Evolutionary conservation across 306 rosid species (phyloP), one percentile per base, ranked within the genome.

Genomic region (Lablab purpureus): DNA sequence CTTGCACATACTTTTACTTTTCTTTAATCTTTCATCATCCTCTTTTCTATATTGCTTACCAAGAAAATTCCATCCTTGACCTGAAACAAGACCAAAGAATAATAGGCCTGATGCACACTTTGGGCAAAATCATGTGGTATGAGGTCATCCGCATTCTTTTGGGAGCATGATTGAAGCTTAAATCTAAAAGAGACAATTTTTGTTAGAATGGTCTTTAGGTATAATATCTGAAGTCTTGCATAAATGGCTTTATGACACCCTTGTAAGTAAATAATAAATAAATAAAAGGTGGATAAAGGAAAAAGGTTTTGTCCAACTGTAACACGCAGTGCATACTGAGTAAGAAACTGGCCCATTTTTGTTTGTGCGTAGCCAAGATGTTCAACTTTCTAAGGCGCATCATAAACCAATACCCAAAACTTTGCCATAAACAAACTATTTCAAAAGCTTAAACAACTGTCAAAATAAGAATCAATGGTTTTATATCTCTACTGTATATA

Each of bases 81-180:
- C 13, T 62, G 13, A 62, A 30, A 62, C 67, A 62, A 12, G 67
- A 28, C 43, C 6, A 19, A 62, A 15, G 22, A 40, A 64, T 36
- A n/a, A n/a, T 36, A 34, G 45, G 13, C 43, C n/a, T 34, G 14
- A 3, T 34, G 9, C 69, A 32, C 25, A 10, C 37, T 34, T 34
- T 64, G 47, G 25, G 47, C 46, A 64, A 64, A 36, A 64, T 64
- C 47, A 36, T 34, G 47, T n/a, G 18, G 25, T 18, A 34, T 64
- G 70, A 64, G 70, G 70, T 64, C 70, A 64, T 64, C 23, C 47
- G 34, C 70, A n/a, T 64, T 27, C 67, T 59, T 59, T 59, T 28
- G 7, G 67, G 21, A 59, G 40, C 67, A 28, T 59, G 11, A 59
- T 59, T 59, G 28, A 59, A 27, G 66, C 13, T 13, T 25, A 25